Percentiles rank a stretch among this genome's conserved stretches.
These are phyloP conservation scores for Cytospora piceae DNA, from an alignment of 2,329 filamentous ascomycete species.

Conservation along the genomic window DNA sequence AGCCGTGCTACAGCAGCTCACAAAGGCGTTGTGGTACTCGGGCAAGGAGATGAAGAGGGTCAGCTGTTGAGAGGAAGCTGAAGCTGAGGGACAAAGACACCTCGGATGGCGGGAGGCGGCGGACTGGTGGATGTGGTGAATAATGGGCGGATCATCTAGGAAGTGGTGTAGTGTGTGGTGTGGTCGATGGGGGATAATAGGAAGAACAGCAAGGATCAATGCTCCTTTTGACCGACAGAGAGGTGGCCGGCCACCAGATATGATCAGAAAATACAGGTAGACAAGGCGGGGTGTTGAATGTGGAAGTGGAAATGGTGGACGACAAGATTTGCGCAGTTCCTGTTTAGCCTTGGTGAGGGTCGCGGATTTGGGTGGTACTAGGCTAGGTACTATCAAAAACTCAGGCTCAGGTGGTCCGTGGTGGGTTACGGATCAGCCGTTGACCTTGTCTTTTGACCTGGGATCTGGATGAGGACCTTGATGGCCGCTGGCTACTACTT, in stretches of 20 bases:
- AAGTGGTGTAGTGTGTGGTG: too few relatives aligned
- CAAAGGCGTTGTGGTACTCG: not conserved
- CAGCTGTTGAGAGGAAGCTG: not conserved
- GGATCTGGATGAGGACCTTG: constrained; percentile 12
- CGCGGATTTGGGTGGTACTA: constrained; percentile 1
- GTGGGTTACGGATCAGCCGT: not conserved
- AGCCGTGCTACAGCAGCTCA: not conserved
- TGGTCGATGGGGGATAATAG: too few relatives aligned
- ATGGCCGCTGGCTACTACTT: not conserved
- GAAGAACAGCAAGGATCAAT: not conserved
- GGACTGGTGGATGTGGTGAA: not conserved
- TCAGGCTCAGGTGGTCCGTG: not conserved
- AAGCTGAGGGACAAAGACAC: not conserved
- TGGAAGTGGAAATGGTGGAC: not conserved
- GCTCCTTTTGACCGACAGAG: not conserved
- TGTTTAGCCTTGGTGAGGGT: constrained; percentile 5
- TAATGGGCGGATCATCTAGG: not conserved
- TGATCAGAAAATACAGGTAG: not conserved
- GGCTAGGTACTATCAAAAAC: not conserved
- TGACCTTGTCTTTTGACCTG: not conserved
- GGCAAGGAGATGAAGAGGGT: not conserved
- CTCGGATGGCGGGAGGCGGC: not conserved
- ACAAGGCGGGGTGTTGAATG: not conserved
- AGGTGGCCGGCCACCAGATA: not conserved
- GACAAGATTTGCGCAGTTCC: constrained; percentile 5